A percentile compares a stretch with the other conserved stretches of the same genome.
These are phyloP conservation scores for Trichosanthes truncata DNA, from an alignment of 306 rosid species.

Conservation along the genomic window DNA sequence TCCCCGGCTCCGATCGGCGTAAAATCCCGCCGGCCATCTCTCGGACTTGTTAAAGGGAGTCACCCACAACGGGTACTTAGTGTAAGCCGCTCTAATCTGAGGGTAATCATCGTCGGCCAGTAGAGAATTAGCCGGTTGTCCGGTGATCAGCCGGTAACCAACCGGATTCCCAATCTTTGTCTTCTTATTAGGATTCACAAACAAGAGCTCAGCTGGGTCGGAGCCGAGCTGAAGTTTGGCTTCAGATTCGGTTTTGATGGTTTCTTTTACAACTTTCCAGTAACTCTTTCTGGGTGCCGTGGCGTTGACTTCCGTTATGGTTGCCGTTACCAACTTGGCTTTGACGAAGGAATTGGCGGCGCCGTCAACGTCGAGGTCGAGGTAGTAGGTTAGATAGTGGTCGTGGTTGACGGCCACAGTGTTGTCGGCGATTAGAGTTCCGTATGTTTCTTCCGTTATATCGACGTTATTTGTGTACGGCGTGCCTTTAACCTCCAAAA, in stretches of 20 bases:
- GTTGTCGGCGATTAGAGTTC: slow-evolving; percentile 58
- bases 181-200: slow-evolving; percentile 54
- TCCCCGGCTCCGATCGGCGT: slow-evolving; percentile 69
- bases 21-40: slow-evolving; percentile 78
- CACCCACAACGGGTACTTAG: slow-evolving; percentile 68
- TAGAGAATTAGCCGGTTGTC: slow-evolving; percentile 43
- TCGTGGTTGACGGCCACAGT: slow-evolving; percentile 64
- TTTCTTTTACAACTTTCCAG: slow-evolving; percentile 52
- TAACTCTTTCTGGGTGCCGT: slow-evolving; percentile 61
- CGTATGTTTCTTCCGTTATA: slow-evolving; percentile 33
- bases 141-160: slow-evolving; percentile 61
- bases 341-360: slow-evolving; percentile 51
- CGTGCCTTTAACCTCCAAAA: slow-evolving; percentile 52
- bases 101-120: slow-evolving; percentile 67
- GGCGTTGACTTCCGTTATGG: slow-evolving; percentile 3
- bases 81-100: slow-evolving; percentile 55
- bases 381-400: slow-evolving; percentile 56
- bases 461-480: slow-evolving; percentile 28
- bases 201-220: slow-evolving; percentile 49
- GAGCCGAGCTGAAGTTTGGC: slow-evolving; percentile 44
- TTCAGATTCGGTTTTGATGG: slow-evolving; percentile 50
- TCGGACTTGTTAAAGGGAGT: slow-evolving; percentile 74
- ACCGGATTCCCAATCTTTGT: slow-evolving; percentile 57
- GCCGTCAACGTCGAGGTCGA: slow-evolving; percentile 76
- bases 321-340: slow-evolving; percentile 32